Base-by-base conservation (phyloP, 2,329 filamentous ascomycete genomes). In the Teratosphaeria pseudoeucalypti region DNA sequence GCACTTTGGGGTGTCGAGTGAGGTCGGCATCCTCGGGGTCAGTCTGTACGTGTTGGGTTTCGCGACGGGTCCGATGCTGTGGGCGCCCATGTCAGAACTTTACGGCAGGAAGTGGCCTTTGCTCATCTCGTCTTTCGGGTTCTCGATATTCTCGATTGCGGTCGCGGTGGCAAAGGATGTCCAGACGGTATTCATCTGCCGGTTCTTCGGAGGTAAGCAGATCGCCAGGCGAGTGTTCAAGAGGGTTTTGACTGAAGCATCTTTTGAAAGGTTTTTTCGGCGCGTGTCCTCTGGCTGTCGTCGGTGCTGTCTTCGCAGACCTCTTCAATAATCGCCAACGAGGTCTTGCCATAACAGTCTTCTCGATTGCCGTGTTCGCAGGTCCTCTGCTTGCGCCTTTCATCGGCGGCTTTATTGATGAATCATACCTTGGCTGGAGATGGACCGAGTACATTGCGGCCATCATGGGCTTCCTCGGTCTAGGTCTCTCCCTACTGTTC, bases 121-220 rank as follows among this genome's bases (percentile, higher is more conserved):
- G 65, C 67, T 79, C 6, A 71, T 76, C 6, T 72, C 77, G 1
- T 72, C 79, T 34, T 72, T 76, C 23, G 67, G 73, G 5, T 72
- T 79, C 34, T 74, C 68, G 0, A 62, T 79, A 39, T 80, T 81
- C 66, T 76, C 73, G 37, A 76, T 81, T 56, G 77, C 74, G 11
- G 75, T 77, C 2, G 78, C 76, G 4, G 72, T 67, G 7, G 75
- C 72, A 60, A 73, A 71, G 59, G 73, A 74, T 59, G 66, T 72
- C 2, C 67, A 71, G 23, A 71, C 72, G 0, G 64, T 78, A 1
- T 71, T 76, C 57, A 65, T 76, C 59, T 74, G 69, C 9, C 71
- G 76, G 1, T 77, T 76, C 64, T 75, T 78, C 61, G 71, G 63
- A 49, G 43, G 43, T 49, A 49, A 49, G 52, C 34, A 23, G 12